Evolutionary conservation across 2,329 filamentous ascomycete species (phyloP).

Genomic region (Diaporthe eres): DNA sequence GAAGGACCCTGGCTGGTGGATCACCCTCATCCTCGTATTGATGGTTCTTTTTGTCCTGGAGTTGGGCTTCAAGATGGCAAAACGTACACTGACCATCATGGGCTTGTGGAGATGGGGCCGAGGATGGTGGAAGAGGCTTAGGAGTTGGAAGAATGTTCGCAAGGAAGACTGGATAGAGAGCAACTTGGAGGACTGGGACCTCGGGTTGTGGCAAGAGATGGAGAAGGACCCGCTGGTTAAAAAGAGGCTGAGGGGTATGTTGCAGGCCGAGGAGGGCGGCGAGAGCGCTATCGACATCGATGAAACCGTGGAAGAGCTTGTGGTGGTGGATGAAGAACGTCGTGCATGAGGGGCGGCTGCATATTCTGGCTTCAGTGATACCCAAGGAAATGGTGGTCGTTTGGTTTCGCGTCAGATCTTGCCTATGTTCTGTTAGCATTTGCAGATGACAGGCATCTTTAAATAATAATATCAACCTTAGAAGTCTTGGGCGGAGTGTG

Average conservation of each 20-base stretch:
- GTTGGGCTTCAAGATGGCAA: slow-evolving; percentile 67
- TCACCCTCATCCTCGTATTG: slow-evolving; percentile 75
- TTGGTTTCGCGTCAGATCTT: neutral
- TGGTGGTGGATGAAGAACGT: slow-evolving; percentile 8
- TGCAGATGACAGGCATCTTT: neutral
- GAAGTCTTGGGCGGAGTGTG: neutral
- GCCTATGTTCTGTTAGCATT: neutral
- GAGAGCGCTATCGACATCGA: neutral
- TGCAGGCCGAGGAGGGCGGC: slow-evolving; percentile 32
- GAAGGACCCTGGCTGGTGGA: slow-evolving; percentile 80
- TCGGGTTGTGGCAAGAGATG: slow-evolving; percentile 72
- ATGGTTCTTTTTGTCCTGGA: slow-evolving; percentile 75
- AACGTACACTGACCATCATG: slow-evolving; percentile 60
- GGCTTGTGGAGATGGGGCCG: slow-evolving; percentile 60
- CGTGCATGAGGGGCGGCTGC: neutral
- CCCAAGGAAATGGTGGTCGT: neutral
- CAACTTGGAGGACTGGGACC: slow-evolving; percentile 63
- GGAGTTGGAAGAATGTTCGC: slow-evolving; percentile 32
- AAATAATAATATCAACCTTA: neutral
- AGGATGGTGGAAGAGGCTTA: slow-evolving; percentile 43
- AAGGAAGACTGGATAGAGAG: slow-evolving; percentile 38
- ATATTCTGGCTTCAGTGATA: slow-evolving; percentile 19
- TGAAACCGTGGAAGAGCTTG: neutral
- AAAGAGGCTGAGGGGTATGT: slow-evolving; percentile 57
- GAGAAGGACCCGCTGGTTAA: slow-evolving; percentile 64